Percentiles rank a stretch among this genome's conserved stretches.
phyloP scores from a whole-genome alignment of 306 rosid species.

The Corylus avellana region DNA sequence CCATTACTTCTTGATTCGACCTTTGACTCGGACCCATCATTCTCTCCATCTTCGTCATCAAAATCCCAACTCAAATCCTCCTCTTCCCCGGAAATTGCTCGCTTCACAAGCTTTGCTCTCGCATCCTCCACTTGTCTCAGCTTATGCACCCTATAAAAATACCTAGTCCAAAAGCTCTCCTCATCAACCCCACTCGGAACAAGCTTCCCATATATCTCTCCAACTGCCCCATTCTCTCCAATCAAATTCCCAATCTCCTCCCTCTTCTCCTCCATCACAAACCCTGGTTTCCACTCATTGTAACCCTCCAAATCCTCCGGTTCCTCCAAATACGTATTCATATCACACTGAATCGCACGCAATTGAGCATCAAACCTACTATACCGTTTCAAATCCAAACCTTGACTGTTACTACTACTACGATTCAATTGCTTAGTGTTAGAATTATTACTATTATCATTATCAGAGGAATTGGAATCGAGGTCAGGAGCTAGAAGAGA shows the following conservation, averaged over 20 bases:
- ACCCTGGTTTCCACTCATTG: slow-evolving; percentile 70
- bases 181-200: slow-evolving; percentile 57
- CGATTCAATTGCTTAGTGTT: slow-evolving; percentile 24
- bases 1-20: slow-evolving; percentile 37
- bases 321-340: slow-evolving; percentile 69
- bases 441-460: slow-evolving; percentile 8
- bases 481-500: slow-evolving; percentile 45
- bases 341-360: slow-evolving; percentile 63
- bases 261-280: slow-evolving; percentile 54
- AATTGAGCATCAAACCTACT: slow-evolving; percentile 77
- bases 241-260: slow-evolving; percentile 63
- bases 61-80: slow-evolving; percentile 98
- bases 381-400: slow-evolving; percentile 58
- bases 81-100: slow-evolving; percentile 66
- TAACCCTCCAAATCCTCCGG: slow-evolving; percentile 70
- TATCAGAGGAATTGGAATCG: slow-evolving; percentile 53
- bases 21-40: slow-evolving; percentile 32
- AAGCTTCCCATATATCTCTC: slow-evolving; percentile 55
- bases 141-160: slow-evolving; percentile 69
- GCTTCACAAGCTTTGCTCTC: slow-evolving; percentile 76
- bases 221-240: slow-evolving; percentile 47
- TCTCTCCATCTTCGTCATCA: slow-evolving; percentile 56
- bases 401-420: slow-evolving; percentile 37
- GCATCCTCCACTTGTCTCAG: slow-evolving; percentile 76
- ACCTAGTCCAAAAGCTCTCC: slow-evolving; percentile 76